These are phyloP conservation scores for Aquilaria agallochum DNA, from an alignment of 441 rosid genomes.

Conservation along the genomic window DNA sequence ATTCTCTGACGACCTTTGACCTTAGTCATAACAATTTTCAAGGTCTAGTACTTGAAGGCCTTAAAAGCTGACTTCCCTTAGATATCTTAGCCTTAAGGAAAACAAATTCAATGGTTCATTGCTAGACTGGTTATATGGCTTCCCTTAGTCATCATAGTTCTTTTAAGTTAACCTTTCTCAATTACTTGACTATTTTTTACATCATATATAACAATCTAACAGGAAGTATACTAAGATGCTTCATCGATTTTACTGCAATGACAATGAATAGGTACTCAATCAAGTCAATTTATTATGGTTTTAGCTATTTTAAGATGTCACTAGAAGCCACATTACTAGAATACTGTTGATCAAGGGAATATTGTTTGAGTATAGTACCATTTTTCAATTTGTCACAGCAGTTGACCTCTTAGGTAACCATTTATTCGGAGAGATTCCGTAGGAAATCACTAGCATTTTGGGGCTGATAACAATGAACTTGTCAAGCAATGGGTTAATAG, in stretches of 20 bases:
- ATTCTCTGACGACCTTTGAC: constrained; percentile 13
- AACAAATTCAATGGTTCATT: constrained; percentile 19
- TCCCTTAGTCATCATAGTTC: constrained; percentile 10
- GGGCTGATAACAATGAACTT: constrained; percentile 12
- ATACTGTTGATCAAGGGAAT: constrained; percentile 13
- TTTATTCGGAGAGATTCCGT: constrained; percentile 13
- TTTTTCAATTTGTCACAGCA: constrained; percentile 9
- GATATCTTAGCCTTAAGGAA: constrained; percentile 11
- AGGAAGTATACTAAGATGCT: constrained; percentile 9
- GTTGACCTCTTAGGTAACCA: constrained; percentile 14
- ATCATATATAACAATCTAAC: constrained; percentile 13
- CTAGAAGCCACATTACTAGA: neutral
- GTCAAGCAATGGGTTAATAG: neutral
- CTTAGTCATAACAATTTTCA: constrained; percentile 9
- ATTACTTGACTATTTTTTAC: constrained; percentile 9
- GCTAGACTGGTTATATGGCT: constrained; percentile 10
- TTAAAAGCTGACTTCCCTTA: constrained; percentile 25
- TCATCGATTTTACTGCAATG: constrained; percentile 13
- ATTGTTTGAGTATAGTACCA: constrained; percentile 9
- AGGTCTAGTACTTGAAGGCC: constrained; percentile 13
- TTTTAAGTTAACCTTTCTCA: constrained; percentile 9
- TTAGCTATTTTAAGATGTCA: neutral
- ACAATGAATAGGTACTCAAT: neutral
- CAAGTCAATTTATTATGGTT: neutral
- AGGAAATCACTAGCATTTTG: constrained; percentile 1